Percentiles rank a stretch among this genome's conserved stretches.
phyloP scores from a whole-genome alignment of 106 monocot species.

The Dendrobium chrysotoxum region DNA sequence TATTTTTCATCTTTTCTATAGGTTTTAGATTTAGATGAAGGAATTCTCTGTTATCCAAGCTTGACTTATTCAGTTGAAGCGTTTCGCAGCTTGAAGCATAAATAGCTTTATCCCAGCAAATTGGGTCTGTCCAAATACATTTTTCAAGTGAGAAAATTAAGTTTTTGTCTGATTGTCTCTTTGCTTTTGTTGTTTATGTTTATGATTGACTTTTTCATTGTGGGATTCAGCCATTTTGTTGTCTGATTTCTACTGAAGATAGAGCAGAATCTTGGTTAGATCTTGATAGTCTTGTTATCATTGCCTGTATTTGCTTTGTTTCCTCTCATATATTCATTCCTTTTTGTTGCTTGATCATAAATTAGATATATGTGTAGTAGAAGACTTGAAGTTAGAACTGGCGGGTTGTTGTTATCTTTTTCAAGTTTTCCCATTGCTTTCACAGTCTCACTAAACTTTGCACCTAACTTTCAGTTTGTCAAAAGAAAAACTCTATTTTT shows the following conservation, averaged over 20 bases:
- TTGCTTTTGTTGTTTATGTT: neutral
- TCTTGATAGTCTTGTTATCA: neutral
- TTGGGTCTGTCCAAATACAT: neutral
- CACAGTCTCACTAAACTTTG: neutral
- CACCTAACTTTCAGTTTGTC: neutral
- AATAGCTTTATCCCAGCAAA: neutral
- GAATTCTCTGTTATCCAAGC: neutral
- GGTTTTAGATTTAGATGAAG: slow-evolving; percentile 5
- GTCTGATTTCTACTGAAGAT: neutral
- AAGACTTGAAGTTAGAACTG: neutral
- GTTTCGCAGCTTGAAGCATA: neutral
- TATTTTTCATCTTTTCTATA: neutral
- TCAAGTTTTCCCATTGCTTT: neutral
- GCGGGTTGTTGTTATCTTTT: neutral
- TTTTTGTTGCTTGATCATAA: neutral
- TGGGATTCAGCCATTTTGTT: neutral
- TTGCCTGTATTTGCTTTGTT: neutral
- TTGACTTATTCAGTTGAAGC: neutral
- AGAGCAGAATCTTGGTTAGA: neutral
- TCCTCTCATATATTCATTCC: neutral
- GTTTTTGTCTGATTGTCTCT: neutral
- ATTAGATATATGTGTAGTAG: neutral
- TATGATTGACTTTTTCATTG: neutral
- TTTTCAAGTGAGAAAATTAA: neutral
- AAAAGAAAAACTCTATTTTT: neutral